These are phyloP conservation scores for Kwoniella shivajii DNA, from an alignment of 1,284 basidiomycete species.

Conservation along the genomic window DNA sequence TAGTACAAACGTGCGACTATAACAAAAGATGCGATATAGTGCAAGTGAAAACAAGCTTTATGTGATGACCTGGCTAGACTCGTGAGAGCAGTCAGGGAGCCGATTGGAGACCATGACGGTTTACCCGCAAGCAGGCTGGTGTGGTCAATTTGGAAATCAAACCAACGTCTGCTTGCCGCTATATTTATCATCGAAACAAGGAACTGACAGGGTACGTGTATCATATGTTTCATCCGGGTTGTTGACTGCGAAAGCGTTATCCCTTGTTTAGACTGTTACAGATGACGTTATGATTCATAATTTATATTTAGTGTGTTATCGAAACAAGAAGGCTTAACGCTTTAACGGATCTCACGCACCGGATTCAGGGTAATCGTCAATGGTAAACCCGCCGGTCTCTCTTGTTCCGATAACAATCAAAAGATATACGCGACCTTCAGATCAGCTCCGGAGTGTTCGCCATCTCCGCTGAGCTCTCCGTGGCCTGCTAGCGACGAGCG, in stretches of 20 bases:
- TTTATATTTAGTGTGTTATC: background rate
- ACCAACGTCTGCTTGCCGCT: too few relatives aligned
- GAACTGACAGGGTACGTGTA: background rate
- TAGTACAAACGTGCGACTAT: too few relatives aligned
- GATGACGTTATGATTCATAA: background rate
- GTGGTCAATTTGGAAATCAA: background rate
- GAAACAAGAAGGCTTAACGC: background rate
- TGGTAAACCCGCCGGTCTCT: too few relatives aligned
- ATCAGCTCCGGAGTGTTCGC: too few relatives aligned
- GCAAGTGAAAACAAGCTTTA: too few relatives aligned
- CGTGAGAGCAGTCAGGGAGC: too few relatives aligned
- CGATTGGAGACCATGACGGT: background rate
- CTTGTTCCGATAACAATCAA: too few relatives aligned
- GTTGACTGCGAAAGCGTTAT: background rate
- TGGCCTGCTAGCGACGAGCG: too few relatives aligned
- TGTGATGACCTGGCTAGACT: too few relatives aligned
- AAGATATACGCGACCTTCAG: too few relatives aligned
- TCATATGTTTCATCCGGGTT: background rate
- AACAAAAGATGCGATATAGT: too few relatives aligned
- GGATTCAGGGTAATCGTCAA: background rate
- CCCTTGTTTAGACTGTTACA: background rate
- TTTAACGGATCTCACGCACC: background rate
- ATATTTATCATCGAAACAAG: background rate
- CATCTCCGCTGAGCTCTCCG: too few relatives aligned
- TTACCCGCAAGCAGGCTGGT: background rate